Percentiles rank a stretch among this genome's conserved stretches.
phyloP scores from a whole-genome alignment of 1,284 basidiomycete species.

The Boletus mariae region DNA sequence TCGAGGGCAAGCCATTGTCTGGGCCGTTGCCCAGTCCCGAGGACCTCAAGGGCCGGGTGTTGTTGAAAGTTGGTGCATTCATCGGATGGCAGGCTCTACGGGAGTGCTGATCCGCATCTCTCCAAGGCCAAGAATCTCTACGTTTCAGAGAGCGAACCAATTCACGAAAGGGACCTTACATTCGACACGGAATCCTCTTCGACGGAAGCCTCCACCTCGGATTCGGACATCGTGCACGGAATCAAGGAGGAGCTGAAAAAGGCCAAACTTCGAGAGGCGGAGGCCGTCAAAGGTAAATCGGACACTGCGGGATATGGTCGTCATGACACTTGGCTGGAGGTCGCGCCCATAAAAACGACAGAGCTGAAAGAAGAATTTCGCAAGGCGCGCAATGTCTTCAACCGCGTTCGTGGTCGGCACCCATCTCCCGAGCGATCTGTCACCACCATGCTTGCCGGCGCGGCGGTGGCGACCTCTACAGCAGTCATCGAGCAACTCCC shows the following conservation, averaged over 20 bases:
- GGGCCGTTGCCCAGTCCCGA: slow-evolving; percentile 82
- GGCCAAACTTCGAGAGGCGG: slow-evolving; percentile 23
- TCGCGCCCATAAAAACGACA: slow-evolving; percentile 9
- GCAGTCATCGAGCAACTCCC: slow-evolving; percentile 14
- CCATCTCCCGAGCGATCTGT: slow-evolving; percentile 17
- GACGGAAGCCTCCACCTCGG: no score
- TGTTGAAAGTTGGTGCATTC: slow-evolving; percentile 69
- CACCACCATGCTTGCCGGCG: slow-evolving; percentile 10
- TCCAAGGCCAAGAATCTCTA: slow-evolving; percentile 41
- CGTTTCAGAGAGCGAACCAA: slow-evolving; percentile 21
- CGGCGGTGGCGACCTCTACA: slow-evolving; percentile 5
- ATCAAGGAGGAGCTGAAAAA: slow-evolving; percentile 34
- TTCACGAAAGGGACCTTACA: slow-evolving; percentile 20
- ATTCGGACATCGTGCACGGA: slow-evolving; percentile 26
- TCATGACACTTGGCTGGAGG: slow-evolving; percentile 14
- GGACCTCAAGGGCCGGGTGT: slow-evolving; percentile 73
- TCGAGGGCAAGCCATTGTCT: slow-evolving; percentile 48
- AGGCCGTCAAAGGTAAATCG: slow-evolving; percentile 27
- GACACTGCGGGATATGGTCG: slow-evolving; percentile 3
- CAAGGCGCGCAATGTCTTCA: slow-evolving; percentile 38
- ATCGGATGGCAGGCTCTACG: background rate
- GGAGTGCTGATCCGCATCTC: slow-evolving; percentile 3
- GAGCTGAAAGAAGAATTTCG: slow-evolving; percentile 35
- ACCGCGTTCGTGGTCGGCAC: slow-evolving; percentile 33
- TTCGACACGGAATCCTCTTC: slow-evolving; percentile 30